Conservation (phyloP, 2,329 filamentous ascomycete species). For the Alternaria incomplexa region DNA sequence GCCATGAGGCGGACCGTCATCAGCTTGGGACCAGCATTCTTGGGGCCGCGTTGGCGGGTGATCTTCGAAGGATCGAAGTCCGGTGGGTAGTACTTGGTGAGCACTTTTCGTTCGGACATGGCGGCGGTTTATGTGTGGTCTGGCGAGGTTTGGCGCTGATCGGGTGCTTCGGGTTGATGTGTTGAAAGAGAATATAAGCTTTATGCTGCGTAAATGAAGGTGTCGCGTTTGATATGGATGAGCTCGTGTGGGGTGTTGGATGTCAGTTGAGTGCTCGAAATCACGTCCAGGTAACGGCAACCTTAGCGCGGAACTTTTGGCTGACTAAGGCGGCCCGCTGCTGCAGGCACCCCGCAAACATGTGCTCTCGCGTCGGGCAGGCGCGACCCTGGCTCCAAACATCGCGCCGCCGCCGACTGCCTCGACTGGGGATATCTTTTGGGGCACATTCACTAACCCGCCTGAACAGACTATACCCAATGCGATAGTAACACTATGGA, state of each 20-base stretch:
- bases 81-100: constrained; percentile 69
- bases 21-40: constrained; percentile 76
- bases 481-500: constrained; percentile 69
- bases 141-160: background rate
- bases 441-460: background rate
- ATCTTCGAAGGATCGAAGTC: constrained; percentile 91
- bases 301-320: constrained; percentile 4
- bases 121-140: constrained; percentile 33
- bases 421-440: background rate
- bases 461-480: background rate
- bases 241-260: background rate
- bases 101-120: constrained; percentile 89
- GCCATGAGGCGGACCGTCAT: constrained; percentile 92
- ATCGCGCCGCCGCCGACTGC: background rate
- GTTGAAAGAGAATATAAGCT: background rate
- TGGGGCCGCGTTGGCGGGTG: constrained; percentile 70
- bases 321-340: constrained; percentile 21
- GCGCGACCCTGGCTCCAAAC: constrained; percentile 19
- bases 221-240: background rate
- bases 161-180: background rate
- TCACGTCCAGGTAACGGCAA: constrained; percentile 9
- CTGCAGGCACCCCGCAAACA: constrained; percentile 23
- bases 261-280: background rate
- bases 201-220: background rate
- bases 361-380: constrained; percentile 25